Percentiles rank a stretch among this genome's conserved stretches.
phyloP scores from a whole-genome alignment of 2,329 filamentous ascomycete genomes.

The Fusarium neocosmosporiellum region DNA sequence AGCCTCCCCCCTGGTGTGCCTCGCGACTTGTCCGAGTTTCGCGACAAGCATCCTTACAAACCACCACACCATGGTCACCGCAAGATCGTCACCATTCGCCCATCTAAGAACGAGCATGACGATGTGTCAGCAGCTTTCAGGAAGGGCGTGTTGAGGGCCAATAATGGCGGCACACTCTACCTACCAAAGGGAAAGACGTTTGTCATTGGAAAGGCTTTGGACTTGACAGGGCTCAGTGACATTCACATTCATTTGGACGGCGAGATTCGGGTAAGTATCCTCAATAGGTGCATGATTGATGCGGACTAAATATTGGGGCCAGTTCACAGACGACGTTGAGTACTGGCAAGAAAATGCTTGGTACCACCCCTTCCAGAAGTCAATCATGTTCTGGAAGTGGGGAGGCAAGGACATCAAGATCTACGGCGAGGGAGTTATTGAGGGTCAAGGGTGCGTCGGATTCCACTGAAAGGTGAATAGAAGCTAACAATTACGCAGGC shows the following conservation, averaged over 20 bases:
- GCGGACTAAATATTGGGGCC: not conserved
- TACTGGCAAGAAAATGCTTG: constrained; percentile 58
- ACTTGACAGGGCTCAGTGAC: constrained; percentile 67
- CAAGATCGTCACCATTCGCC: constrained; percentile 25
- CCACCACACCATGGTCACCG: constrained; percentile 15
- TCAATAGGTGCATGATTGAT: too few relatives aligned
- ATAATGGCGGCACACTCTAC: constrained; percentile 68
- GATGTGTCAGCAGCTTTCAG: constrained; percentile 71
- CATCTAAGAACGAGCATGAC: constrained; percentile 63
- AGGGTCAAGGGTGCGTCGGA: constrained; percentile 58
- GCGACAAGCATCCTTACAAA: constrained; percentile 27
- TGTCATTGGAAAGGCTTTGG: constrained; percentile 68
- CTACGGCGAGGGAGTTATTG: constrained; percentile 65
- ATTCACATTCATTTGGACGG: constrained; percentile 69
- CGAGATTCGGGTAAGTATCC: constrained; percentile 56
- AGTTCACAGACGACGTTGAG: constrained; percentile 56
- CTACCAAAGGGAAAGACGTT: constrained; percentile 65
- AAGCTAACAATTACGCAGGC: not conserved
- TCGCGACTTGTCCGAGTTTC: constrained; percentile 24
- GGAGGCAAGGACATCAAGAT: constrained; percentile 71
- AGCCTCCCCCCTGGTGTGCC: constrained; percentile 13
- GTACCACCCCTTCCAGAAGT: constrained; percentile 58
- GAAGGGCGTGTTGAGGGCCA: constrained; percentile 64
- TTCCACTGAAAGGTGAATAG: not conserved
- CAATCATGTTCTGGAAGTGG: constrained; percentile 73